phyloP scores from a whole-genome alignment of 2,329 filamentous ascomycete species.

The Graphiopsis chlorocephala region DNA sequence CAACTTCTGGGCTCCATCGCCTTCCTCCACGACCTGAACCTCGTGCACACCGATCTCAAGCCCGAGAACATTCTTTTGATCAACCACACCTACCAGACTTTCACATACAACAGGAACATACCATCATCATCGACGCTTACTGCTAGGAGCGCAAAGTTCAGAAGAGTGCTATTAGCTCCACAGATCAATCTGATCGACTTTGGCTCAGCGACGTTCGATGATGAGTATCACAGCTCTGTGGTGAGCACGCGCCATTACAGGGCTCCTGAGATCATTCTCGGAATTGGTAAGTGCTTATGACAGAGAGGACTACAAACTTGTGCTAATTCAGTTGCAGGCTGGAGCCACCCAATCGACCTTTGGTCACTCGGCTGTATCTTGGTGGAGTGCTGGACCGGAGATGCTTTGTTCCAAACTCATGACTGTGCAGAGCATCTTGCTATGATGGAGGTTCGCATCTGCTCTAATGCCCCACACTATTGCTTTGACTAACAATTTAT shows the following conservation, averaged over 20 bases:
- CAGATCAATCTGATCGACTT: constrained; percentile 68
- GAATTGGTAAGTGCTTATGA: constrained; percentile 45
- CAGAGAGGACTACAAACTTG: no score
- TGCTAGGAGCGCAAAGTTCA: constrained; percentile 57
- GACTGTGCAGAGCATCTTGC: constrained; percentile 66
- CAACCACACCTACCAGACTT: constrained; percentile 64
- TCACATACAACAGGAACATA: constrained; percentile 66
- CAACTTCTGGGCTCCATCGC: constrained; percentile 98
- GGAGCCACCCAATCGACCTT: constrained; percentile 67
- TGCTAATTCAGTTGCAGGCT: constrained; percentile 39
- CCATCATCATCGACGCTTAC: constrained; percentile 62
- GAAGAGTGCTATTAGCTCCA: constrained; percentile 62
- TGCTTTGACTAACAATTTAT: not conserved
- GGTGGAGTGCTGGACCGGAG: constrained; percentile 67
- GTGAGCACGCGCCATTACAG: constrained; percentile 66
- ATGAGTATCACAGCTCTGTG: constrained; percentile 67
- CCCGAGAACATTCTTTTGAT: constrained; percentile 67
- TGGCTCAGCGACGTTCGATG: constrained; percentile 65
- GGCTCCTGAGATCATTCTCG: constrained; percentile 65
- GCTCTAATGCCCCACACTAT: no score
- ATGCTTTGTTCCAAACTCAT: constrained; percentile 66
- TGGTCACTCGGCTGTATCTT: constrained; percentile 69
- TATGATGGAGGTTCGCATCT: constrained; percentile 59
- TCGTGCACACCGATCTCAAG: constrained; percentile 84
- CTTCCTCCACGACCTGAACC: constrained; percentile 92